phyloP scores from a whole-genome alignment of 352 stramenopile genomes.

The Phytophthora sansomeana region DNA sequence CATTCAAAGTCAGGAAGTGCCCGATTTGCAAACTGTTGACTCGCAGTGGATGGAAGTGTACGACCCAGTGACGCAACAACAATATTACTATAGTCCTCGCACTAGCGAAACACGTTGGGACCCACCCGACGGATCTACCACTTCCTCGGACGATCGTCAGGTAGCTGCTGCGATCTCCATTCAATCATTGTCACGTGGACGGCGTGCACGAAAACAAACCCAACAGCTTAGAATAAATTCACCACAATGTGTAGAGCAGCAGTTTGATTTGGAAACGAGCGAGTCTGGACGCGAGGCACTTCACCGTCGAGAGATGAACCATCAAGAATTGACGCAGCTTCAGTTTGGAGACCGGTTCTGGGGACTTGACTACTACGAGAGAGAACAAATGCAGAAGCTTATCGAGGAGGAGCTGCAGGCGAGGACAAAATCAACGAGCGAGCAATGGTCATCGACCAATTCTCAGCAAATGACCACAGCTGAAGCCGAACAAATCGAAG shows the following conservation, averaged over 20 bases:
- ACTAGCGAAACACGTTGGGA: constrained; percentile 63
- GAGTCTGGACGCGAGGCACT: constrained; percentile 43
- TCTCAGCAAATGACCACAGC: not conserved
- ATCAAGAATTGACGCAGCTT: constrained; percentile 64
- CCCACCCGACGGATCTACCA: constrained; percentile 43
- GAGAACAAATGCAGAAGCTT: constrained; percentile 47
- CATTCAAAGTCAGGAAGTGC: not conserved
- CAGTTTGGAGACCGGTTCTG: constrained; percentile 57
- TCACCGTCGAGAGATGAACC: constrained; percentile 56
- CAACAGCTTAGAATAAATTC: constrained; percentile 8
- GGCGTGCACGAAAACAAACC: constrained; percentile 39
- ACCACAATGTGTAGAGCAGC: not conserved
- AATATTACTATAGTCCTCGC: constrained; percentile 67
- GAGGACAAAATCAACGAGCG: constrained; percentile 11
- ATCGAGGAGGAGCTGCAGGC: constrained; percentile 57
- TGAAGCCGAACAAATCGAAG: constrained; percentile 8
- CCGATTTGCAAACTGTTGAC: not conserved
- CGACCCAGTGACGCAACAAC: constrained; percentile 57
- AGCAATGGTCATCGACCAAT: not conserved
- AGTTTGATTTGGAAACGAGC: not conserved
- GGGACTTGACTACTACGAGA: constrained; percentile 53
- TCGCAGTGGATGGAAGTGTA: constrained; percentile 70
- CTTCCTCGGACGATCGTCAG: constrained; percentile 47
- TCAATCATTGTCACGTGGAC: constrained; percentile 60
- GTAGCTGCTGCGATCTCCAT: constrained; percentile 64